Base-by-base conservation (phyloP, 2,329 filamentous ascomycete species). In the Sporothrix mexicana region DNA sequence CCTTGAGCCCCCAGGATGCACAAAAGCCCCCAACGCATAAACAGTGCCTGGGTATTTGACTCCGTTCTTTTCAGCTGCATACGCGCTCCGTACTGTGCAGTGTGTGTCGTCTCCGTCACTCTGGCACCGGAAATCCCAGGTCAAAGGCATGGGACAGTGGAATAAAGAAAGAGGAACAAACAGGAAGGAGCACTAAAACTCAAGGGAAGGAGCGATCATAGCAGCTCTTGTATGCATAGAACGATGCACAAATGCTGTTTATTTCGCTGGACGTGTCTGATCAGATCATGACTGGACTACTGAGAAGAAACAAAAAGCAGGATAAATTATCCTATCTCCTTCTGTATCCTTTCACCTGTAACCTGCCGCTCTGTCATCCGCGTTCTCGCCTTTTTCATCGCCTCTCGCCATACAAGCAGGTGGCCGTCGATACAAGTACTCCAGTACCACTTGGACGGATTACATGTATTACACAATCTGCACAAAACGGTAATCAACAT, bases 191-290 rank as follows among this genome's bases (percentile, higher is more conserved):
- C 41, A 25, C 12, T 30, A 36, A 36, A 36, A 36, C 30, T 36
- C 4, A 36, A 6, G 41, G 15, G n/a, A 61, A n/a, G 30, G 25
- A 36, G 36, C 41, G 41, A 45, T 15, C 59, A 64, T 25, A 64
- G n/a, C 59, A 64, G 59, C 47, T 12, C 9, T 68, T 20, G 4
- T 30, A 15, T 30, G 20, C 25, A 12, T 23, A 9, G 36, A 43
- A 45, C n/a, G n/a, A 64, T 45, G 59, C 59, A 64, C 59, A 45
- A 64, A 45, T 45, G 59, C 59, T 64, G 59, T 64, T 62, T 45
- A 45, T 64, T 45, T 64, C 59, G 59, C 59, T 64, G 41, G 59
- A 45, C 59, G 59, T 64, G 36, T 62, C 30, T 62, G 17, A 4
- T 53, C 51, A 20, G 17, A 4, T 53, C 51, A 20, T 53, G 4